phyloP scores from a whole-genome alignment of 768 basidiomycete genomes.

The Podaxis rugospora region DNA sequence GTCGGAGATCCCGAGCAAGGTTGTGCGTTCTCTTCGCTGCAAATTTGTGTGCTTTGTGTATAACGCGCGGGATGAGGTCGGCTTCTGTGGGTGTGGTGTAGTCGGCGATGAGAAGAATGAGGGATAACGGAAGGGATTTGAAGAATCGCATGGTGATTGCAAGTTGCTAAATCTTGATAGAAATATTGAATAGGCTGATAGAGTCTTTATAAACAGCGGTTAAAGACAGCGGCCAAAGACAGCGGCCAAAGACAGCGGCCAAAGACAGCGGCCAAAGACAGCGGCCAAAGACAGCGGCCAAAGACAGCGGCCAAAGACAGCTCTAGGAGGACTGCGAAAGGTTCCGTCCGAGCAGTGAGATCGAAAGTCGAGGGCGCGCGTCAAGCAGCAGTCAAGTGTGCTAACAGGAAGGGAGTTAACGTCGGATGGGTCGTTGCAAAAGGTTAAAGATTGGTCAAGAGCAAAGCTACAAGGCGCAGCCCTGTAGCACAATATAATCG shows the following conservation, averaged over 20 bases:
- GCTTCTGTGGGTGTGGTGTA: conserved; percentile 4
- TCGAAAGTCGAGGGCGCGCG: background rate
- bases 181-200: background rate
- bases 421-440: background rate
- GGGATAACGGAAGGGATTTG: conserved; percentile 28
- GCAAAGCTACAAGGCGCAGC: conserved; percentile 4
- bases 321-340: background rate
- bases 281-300: background rate
- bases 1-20: conserved; percentile 65
- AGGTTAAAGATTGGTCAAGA: background rate
- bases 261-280: background rate
- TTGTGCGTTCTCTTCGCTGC: conserved; percentile 56
- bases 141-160: conserved; percentile 19
- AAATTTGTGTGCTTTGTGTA: conserved; percentile 45
- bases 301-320: background rate
- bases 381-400: background rate
- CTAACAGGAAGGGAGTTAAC: background rate
- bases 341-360: background rate
- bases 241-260: background rate
- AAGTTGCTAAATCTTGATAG: conserved; percentile 5
- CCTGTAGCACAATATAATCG: background rate
- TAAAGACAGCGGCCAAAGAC: background rate
- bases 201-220: background rate
- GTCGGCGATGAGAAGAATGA: conserved; percentile 26
- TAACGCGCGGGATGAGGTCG: conserved; percentile 33